Conservation (phyloP, 2,329 filamentous ascomycete genomes). For the Aspergillus felis region DNA sequence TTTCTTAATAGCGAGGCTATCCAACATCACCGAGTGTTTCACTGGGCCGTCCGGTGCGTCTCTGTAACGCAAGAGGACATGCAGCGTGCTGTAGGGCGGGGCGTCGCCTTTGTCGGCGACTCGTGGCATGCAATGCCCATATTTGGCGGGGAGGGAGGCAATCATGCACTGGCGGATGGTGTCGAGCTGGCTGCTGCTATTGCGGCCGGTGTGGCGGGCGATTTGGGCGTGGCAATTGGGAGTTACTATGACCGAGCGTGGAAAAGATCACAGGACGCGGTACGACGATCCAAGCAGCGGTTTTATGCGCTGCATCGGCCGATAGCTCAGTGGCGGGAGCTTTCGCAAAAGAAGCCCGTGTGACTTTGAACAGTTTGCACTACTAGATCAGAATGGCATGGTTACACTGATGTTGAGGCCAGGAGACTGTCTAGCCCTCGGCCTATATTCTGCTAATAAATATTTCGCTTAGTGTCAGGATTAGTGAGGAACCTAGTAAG, state of each 20-base stretch:
- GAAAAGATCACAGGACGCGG: conserved; percentile 6
- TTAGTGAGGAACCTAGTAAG: too few relatives aligned
- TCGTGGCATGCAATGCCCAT: conserved; percentile 13
- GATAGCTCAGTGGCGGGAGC: conserved; percentile 8
- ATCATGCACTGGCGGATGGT: conserved; percentile 8
- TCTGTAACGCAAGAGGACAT: conserved; percentile 1
- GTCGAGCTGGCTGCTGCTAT: conserved; percentile 6
- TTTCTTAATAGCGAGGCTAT: conserved; percentile 6
- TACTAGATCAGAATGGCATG: too few relatives aligned
- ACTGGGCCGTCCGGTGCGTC: conserved; percentile 7
- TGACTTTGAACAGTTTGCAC: too few relatives aligned
- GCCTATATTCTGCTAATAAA: too few relatives aligned
- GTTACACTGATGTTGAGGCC: too few relatives aligned
- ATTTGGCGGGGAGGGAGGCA: conserved; percentile 8
- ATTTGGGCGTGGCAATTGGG: not conserved
- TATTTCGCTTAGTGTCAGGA: too few relatives aligned
- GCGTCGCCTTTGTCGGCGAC: conserved; percentile 5
- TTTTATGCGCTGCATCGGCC: conserved; percentile 9
- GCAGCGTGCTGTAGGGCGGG: not conserved
- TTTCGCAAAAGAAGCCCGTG: not conserved
- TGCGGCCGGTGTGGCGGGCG: not conserved
- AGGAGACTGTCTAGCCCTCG: too few relatives aligned
- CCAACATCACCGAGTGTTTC: conserved; percentile 3
- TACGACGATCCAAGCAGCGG: conserved; percentile 5
- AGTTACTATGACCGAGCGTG: conserved; percentile 4